A percentile compares a stretch with the other conserved stretches of the same genome.
These are phyloP conservation scores for Mucor sp. DNA, from an alignment of 371 early-diverging fungal genomes.

Conservation along the genomic window DNA sequence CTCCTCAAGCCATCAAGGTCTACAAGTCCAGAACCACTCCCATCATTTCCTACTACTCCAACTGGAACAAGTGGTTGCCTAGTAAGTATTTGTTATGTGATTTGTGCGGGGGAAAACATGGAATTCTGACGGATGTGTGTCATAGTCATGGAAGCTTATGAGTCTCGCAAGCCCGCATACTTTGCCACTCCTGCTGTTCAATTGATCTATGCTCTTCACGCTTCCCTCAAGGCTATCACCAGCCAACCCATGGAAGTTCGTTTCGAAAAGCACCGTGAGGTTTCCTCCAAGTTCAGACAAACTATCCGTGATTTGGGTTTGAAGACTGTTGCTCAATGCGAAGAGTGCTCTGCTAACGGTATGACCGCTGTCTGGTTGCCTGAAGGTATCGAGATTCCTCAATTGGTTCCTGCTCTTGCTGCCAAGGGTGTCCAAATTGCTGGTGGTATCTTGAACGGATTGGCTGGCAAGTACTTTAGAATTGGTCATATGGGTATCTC, in stretches of 20 bases:
- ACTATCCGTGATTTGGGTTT: constrained; percentile 72
- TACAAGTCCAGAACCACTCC: constrained; percentile 75
- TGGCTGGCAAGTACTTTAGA: constrained; percentile 92
- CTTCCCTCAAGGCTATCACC: constrained; percentile 80
- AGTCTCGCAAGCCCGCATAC: constrained; percentile 88
- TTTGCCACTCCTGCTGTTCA: constrained; percentile 99
- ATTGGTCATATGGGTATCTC: constrained; percentile 95
- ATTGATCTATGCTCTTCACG: constrained; percentile 87
- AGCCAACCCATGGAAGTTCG: constrained; percentile 68
- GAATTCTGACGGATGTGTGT: neutral
- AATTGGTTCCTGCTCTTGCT: constrained; percentile 77
- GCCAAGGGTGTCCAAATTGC: constrained; percentile 88
- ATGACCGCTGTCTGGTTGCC: constrained; percentile 97
- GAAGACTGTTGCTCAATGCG: constrained; percentile 67
- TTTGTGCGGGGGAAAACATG: too few species aligned
- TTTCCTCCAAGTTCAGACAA: constrained; percentile 75
- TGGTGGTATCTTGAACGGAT: constrained; percentile 89
- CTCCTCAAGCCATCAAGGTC: constrained; percentile 70
- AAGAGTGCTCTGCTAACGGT: constrained; percentile 82
- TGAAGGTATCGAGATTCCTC: constrained; percentile 75
- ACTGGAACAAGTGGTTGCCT: constrained; percentile 89
- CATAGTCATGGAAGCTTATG: constrained; percentile 92
- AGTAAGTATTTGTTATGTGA: constrained; percentile 35
- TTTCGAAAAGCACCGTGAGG: constrained; percentile 72
- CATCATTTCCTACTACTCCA: constrained; percentile 74